Evolutionary conservation across 495 filamentous ascomycete species (phyloP).

Genomic region (Aspergillus wentii): DNA sequence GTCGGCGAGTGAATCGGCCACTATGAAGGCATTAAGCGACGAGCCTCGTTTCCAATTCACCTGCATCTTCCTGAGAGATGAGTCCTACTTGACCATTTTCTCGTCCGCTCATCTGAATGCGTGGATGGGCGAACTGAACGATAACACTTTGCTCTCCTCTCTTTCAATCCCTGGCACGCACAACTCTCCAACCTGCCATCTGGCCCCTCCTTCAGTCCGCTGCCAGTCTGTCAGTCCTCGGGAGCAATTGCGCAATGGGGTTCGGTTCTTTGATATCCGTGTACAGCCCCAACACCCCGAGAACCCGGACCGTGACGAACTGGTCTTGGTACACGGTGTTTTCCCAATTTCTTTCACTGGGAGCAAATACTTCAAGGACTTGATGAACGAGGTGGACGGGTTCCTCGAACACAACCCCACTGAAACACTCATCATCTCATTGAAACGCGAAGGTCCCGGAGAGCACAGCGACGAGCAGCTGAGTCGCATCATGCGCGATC

Average conservation of each 20-base stretch:
- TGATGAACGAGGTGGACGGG: conserved; percentile 61
- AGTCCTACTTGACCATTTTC: conserved; percentile 69
- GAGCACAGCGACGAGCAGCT: conserved; percentile 76
- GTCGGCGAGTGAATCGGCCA: conserved; percentile 46
- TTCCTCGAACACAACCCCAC: conserved; percentile 76
- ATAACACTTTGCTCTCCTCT: conserved; percentile 66
- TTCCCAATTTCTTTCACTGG: conserved; percentile 72
- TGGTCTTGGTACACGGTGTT: conserved; percentile 69
- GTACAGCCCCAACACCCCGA: conserved; percentile 59
- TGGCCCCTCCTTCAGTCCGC: conserved; percentile 84
- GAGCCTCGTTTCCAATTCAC: conserved; percentile 62
- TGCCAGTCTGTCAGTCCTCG: conserved; percentile 78
- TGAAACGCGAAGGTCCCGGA: conserved; percentile 89
- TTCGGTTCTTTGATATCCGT: conserved; percentile 92
- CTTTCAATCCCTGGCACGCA: conserved; percentile 94
- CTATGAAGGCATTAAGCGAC: conserved; percentile 48
- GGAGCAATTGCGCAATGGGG: conserved; percentile 80
- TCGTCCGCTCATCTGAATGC: conserved; percentile 62
- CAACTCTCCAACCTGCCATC: conserved; percentile 81
- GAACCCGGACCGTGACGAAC: conserved; percentile 48
- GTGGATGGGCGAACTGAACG: conserved; percentile 77
- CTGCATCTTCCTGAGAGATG: conserved; percentile 61
- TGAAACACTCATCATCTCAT: conserved; percentile 78
- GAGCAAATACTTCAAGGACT: conserved; percentile 66
- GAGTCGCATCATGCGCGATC: conserved; percentile 59